Evolutionary conservation across 257 asterid genomes (phyloP), one percentile per base, ranked within the genome.

Genomic region (Ligustrum vulgare): DNA sequence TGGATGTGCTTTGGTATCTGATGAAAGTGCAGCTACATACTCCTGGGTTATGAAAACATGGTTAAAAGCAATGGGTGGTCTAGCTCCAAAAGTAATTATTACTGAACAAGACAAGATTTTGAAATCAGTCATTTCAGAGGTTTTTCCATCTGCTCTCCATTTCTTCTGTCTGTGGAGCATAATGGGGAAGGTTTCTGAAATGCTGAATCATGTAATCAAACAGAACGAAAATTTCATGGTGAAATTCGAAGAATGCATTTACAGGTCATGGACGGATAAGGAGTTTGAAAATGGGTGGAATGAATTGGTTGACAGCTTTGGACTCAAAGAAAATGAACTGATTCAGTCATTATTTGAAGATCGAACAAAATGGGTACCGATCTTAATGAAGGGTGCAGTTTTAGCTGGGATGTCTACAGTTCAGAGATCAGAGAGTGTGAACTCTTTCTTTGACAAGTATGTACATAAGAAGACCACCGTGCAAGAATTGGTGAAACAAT

Each of bases 1-100:
- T 67, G 99, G 99, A 72, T 91, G 99, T 86, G 99, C 99, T 76
- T 81, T 94, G 90, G 75, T 94, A 56, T 89, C 90, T 73, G 98
- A 94, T 72, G 98, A 94, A 82, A 91, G 74, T 68, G 83, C 77
- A 58, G 86, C 91, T 39, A 84, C 98, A 16, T 89, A 75, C 87
- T 84, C 90, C 34, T 94, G 99, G 99, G 89, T 92, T 76, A 87
- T 89, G 93, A 82, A 78, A 54, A 87, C 93, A 70, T 94, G 99
- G 99, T 79, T 92, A 83, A 91, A 74, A 85, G 96, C 97, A 67
- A 84, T 92, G 94, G 94, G 97, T 47, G 87, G 90, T 81, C 96
- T 85, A 72, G 87, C 91, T 82, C 99, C 99, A 15, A 91, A 86
- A 82, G 76, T 83, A 51, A 78, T 92, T 16, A 90, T 94, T 81